Base-by-base conservation (phyloP, 176 grass and related monocot genomes). In the Carex pumila region DNA sequence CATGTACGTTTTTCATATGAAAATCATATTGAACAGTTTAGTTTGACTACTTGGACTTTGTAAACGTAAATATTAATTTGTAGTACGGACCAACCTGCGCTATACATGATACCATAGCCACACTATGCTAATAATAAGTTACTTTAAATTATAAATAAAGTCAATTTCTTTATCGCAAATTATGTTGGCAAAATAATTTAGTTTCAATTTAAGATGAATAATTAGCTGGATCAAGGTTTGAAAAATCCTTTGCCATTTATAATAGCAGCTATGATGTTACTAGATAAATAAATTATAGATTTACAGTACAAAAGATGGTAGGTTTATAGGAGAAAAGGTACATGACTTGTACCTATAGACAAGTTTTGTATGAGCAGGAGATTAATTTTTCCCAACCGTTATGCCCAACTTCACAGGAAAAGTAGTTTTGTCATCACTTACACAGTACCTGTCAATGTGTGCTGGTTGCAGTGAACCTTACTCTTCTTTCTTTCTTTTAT, bases 371-470 rank as follows among this genome's bases (percentile, higher is more conserved):
- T 61, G 12, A 57, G n/a, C 61, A 54, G 74, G 52, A 57, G 84
- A 55, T 32, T 76, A 17, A 43, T 83, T 89, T 92, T 97, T 94
- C 90, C 87, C 71, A 94, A 85, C 92, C 74, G 88, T 81, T 78
- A 83, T 78, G 83, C 41, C 87, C 88, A 79, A 91, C 83, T 65
- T 87, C 53, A 71, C 57, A 67, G 83, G 91, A 88, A 92, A 88
- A 65, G 56, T 60, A 0, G 79, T 56, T 72, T 5, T 86, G 45
- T 85, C 74, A 62, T 18, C 25, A 52, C 82, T 45, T 29, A 79
- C 59, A 18, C 67, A 70, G 64, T 59, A 19, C 36, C 18, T 70
- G 47, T 21, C 55, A 21, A 56, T 76, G 72, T 77, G 50, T 77
- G 32, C 15, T 7, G 1, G 79, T 81, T 81, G 15, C 12, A 19